Evolutionary conservation across 202 grass and related monocot species (phyloP).

Genomic region (Cymbopogon flexuosus): DNA sequence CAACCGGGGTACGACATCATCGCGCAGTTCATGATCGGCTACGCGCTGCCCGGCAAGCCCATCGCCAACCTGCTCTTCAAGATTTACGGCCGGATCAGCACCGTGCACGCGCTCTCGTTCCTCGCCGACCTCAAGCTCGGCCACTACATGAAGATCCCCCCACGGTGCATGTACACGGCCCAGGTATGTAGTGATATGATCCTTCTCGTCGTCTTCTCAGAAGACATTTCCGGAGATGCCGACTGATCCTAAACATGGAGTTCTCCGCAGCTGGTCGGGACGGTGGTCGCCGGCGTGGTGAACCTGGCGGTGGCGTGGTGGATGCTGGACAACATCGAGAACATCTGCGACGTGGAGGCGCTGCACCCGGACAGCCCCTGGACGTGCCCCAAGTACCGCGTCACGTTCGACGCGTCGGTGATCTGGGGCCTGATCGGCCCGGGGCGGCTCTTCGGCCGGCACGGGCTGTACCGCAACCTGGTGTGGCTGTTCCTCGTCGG

Average conservation of each 20-base stretch:
- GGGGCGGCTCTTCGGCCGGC: constrained; percentile 56
- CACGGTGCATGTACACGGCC: constrained; percentile 95
- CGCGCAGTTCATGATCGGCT: constrained; percentile 97
- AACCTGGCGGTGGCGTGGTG: constrained; percentile 98
- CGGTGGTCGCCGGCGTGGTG: constrained; percentile 81
- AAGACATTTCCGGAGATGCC: not conserved
- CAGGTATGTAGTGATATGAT: constrained; percentile 34
- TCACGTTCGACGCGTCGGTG: constrained; percentile 93
- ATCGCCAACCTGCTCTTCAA: constrained; percentile 99
- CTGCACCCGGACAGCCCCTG: constrained; percentile 93
- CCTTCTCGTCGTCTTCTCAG: not conserved
- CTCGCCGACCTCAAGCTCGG: constrained; percentile 98
- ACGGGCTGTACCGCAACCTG: constrained; percentile 87
- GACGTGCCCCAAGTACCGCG: constrained; percentile 97
- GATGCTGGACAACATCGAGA: constrained; percentile 94
- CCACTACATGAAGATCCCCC: constrained; percentile 99
- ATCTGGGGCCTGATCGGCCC: constrained; percentile 99
- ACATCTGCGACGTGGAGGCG: constrained; percentile 91
- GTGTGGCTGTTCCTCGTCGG: constrained; percentile 88
- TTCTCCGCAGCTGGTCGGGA: constrained; percentile 68
- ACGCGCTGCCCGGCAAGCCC: constrained; percentile 87
- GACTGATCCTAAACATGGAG: not conserved
- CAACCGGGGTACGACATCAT: constrained; percentile 99
- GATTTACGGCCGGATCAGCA: constrained; percentile 98
- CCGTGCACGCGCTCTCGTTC: constrained; percentile 94